Evolutionary conservation across 2,329 filamentous ascomycete genomes (phyloP).

Genomic region (Scorias spongiosa): DNA sequence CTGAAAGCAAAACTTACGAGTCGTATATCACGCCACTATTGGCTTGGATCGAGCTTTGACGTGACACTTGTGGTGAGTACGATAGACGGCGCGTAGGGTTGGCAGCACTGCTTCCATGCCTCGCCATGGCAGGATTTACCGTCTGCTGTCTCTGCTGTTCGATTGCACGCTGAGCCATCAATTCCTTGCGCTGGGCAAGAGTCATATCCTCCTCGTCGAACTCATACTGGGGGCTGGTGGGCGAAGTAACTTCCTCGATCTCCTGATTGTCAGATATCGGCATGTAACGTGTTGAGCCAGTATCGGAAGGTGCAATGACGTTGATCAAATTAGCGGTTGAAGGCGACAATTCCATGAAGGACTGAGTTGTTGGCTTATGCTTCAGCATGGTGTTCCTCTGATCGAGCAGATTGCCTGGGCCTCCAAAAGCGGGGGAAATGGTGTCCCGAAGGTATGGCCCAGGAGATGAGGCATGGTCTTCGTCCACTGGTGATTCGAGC

Average conservation of each 20-base stretch:
- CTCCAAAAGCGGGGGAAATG: conserved; percentile 9
- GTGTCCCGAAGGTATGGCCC: conserved; percentile 8
- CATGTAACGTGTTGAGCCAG: background rate
- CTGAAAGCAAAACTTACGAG: conserved; percentile 6
- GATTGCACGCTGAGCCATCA: conserved; percentile 17
- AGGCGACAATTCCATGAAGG: conserved; percentile 20
- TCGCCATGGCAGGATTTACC: background rate
- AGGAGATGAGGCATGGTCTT: conserved; percentile 5
- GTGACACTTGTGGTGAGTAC: background rate
- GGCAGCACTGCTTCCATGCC: conserved; percentile 2
- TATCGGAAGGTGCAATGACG: conserved; percentile 4
- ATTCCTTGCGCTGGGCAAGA: conserved; percentile 44
- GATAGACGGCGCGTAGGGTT: background rate
- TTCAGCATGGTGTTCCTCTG: conserved; percentile 39
- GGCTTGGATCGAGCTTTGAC: background rate
- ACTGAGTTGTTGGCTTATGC: conserved; percentile 23
- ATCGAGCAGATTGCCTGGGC: conserved; percentile 35
- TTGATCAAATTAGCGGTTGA: conserved; percentile 15
- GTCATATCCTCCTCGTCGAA: conserved; percentile 53
- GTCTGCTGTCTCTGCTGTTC: background rate
- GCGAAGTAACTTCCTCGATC: background rate
- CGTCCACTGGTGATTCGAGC: conserved; percentile 22
- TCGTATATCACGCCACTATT: background rate
- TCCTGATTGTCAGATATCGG: background rate
- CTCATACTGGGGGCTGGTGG: background rate